Percentiles rank a stretch among this genome's conserved stretches.
Evolutionary conservation across 768 basidiomycete genomes (phyloP).

Genomic region (Roridomyces roridus): DNA sequence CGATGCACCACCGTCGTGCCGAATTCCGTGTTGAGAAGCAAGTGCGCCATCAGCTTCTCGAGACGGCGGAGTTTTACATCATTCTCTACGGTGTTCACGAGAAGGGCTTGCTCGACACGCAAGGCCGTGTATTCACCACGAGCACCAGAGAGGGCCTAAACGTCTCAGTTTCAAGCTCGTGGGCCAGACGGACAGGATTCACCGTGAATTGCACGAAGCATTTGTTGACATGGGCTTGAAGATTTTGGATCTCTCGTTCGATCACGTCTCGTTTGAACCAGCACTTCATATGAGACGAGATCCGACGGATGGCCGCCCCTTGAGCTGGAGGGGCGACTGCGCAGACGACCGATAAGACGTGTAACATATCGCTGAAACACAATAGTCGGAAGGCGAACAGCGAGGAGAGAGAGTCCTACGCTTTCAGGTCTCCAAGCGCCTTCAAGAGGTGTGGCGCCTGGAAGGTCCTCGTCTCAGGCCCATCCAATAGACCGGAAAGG

Average conservation of each 20-base stretch:
- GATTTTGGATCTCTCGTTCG: background rate
- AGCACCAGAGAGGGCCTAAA: constrained; percentile 17
- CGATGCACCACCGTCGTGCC: background rate
- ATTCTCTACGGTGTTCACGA: constrained; percentile 11
- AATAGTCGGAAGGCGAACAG: background rate
- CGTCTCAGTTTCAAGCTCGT: constrained; percentile 1
- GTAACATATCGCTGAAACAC: constrained; percentile 7
- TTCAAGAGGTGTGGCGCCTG: constrained; percentile 4
- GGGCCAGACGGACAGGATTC: background rate
- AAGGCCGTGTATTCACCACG: constrained; percentile 3
- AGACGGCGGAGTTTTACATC: constrained; percentile 5
- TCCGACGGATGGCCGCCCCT: background rate
- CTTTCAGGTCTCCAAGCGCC: constrained; percentile 14
- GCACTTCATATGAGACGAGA: constrained; percentile 5
- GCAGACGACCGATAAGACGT: background rate
- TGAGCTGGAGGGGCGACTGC: background rate
- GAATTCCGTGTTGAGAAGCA: constrained; percentile 2
- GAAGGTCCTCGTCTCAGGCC: background rate
- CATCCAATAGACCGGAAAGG: background rate
- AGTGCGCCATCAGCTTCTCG: constrained; percentile 12
- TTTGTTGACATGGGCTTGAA: constrained; percentile 14
- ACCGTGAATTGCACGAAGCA: constrained; percentile 18
- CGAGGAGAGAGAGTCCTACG: background rate
- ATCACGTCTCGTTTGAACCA: constrained; percentile 19
- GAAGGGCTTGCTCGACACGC: constrained; percentile 7